Percentiles rank a stretch among this genome's conserved stretches.
phyloP scores from a whole-genome alignment of 345 rosid species.

The Brassica incana region DNA sequence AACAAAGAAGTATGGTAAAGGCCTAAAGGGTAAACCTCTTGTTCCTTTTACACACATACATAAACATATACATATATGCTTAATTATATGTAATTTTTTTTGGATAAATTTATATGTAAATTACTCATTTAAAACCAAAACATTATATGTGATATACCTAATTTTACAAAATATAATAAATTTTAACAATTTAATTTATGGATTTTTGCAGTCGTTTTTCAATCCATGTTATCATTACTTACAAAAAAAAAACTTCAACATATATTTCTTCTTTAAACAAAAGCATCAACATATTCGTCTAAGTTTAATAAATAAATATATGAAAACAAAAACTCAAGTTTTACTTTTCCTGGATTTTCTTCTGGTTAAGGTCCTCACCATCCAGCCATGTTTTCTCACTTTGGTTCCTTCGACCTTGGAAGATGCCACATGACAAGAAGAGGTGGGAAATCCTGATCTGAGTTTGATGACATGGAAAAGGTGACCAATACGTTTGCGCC shows the following conservation, averaged over 20 bases:
- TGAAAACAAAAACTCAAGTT: constrained; percentile 6
- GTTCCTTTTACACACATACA: constrained; percentile 17
- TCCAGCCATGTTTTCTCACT: constrained; percentile 76
- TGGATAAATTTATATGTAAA: too few relatives aligned
- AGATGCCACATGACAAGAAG: constrained; percentile 66
- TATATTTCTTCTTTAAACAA: constrained; percentile 19
- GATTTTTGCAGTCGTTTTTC: background rate
- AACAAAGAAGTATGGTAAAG: constrained; percentile 36
- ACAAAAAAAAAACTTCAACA: constrained; percentile 27
- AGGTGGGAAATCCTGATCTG: constrained; percentile 61
- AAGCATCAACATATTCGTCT: constrained; percentile 20
- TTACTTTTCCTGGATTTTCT: constrained; percentile 54
- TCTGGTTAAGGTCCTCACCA: constrained; percentile 71
- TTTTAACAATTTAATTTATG: background rate
- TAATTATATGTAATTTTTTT: background rate
- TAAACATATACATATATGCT: background rate
- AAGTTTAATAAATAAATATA: background rate
- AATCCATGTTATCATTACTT: constrained; percentile 34
- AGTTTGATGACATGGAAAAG: constrained; percentile 70
- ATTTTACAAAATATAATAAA: background rate
- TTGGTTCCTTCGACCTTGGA: constrained; percentile 69
- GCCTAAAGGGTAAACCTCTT: constrained; percentile 24
- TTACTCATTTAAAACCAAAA: background rate
- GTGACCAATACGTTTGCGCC: constrained; percentile 88
- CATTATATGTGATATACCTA: background rate